phyloP scores from a whole-genome alignment of 2,329 filamentous ascomycete genomes.

The Alternaria triticimaculans region DNA sequence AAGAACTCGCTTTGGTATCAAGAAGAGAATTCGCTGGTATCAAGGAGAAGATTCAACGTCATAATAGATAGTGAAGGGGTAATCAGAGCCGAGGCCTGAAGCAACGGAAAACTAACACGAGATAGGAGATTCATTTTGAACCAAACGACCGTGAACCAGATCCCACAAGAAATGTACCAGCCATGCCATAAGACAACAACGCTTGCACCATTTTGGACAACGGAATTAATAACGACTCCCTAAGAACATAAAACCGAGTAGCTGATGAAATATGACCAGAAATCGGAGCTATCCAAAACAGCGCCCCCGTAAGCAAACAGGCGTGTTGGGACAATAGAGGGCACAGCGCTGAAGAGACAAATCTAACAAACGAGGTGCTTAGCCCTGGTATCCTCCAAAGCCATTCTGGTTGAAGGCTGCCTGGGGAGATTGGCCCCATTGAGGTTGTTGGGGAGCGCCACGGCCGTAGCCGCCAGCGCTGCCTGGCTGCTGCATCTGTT shows the following conservation, averaged over 20 bases:
- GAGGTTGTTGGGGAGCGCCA: conserved; percentile 64
- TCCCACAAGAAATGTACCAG: conserved; percentile 34
- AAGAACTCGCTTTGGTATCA: conserved; percentile 20
- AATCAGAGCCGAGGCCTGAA: conserved; percentile 18
- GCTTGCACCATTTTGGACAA: conserved; percentile 35
- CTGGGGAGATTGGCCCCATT: conserved; percentile 60
- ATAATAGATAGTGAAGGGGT: conserved; percentile 32
- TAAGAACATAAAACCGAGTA: conserved; percentile 42
- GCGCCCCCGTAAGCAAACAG: conserved; percentile 44
- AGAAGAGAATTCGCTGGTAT: conserved; percentile 26
- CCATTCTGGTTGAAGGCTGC: conserved; percentile 60
- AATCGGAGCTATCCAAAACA: conserved; percentile 47
- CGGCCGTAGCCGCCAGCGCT: conserved; percentile 87
- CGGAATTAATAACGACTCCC: conserved; percentile 33
- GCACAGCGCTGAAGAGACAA: conserved; percentile 38
- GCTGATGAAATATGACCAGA: conserved; percentile 38
- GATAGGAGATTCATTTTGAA: conserved; percentile 37
- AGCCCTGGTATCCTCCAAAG: conserved; percentile 67
- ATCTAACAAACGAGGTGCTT: conserved; percentile 36
- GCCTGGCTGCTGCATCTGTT: conserved; percentile 56
- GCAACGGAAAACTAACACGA: conserved; percentile 21
- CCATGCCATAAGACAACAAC: conserved; percentile 27
- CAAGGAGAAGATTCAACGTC: conserved; percentile 28
- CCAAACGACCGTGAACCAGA: conserved; percentile 29
- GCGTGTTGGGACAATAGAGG: conserved; percentile 41